phyloP scores from a whole-genome alignment of 129 eudicot species.

The Flaveria sonorensis region DNA sequence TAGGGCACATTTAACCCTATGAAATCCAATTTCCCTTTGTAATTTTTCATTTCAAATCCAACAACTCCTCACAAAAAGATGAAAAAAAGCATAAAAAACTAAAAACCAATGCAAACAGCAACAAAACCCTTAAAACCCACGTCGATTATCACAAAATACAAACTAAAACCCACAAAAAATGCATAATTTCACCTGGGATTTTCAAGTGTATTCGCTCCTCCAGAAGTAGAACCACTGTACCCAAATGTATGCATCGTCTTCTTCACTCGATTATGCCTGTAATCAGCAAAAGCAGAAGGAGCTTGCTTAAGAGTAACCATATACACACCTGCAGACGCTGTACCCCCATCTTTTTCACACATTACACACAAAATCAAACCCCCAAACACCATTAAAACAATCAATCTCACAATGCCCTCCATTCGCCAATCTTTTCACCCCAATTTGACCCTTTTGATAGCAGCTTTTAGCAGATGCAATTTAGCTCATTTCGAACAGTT shows the following conservation, averaged over 20 bases:
- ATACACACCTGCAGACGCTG: conserved; percentile 53
- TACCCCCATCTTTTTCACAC: conserved; percentile 36
- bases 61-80: neutral
- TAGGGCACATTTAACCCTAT: conserved; percentile 4
- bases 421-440: conserved; percentile 21
- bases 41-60: neutral
- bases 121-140: conserved; percentile 4
- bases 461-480: conserved; percentile 18
- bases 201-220: conserved; percentile 49
- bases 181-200: conserved; percentile 50
- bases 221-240: conserved; percentile 40
- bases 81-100: neutral
- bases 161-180: neutral
- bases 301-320: conserved; percentile 79
- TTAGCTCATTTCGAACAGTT: conserved; percentile 5
- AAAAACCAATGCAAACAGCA: neutral
- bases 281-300: conserved; percentile 49
- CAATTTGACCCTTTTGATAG: neutral
- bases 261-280: conserved; percentile 30
- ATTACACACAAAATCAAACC: conserved; percentile 28
- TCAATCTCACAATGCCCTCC: conserved; percentile 42
- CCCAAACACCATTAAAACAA: conserved; percentile 42
- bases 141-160: neutral
- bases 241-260: conserved; percentile 30
- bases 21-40: neutral